phyloP scores from a whole-genome alignment of 192 early-diverging fungal genomes.

The Coemansia sp. region DNA sequence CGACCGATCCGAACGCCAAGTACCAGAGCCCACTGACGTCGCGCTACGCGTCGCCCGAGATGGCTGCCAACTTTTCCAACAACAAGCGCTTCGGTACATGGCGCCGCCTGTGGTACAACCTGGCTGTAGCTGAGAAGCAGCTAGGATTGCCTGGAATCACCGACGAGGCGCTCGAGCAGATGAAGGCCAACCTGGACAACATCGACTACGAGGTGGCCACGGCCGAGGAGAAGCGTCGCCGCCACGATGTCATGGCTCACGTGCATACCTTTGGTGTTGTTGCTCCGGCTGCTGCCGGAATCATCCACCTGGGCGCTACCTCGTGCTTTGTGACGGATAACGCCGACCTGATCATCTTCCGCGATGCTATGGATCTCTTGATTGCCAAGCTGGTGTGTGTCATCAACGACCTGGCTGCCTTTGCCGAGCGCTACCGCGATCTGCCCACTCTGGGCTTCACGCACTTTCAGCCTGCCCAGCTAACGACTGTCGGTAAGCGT shows the following conservation, averaged over 20 bases:
- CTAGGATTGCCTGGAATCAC: slow-evolving; percentile 88
- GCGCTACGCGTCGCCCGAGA: slow-evolving; percentile 94
- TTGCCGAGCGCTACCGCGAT: slow-evolving; percentile 75
- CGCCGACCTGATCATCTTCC: slow-evolving; percentile 96
- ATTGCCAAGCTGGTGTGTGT: slow-evolving; percentile 83
- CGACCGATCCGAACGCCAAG: slow-evolving; percentile 60
- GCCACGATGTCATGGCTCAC: slow-evolving; percentile 99
- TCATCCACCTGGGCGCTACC: slow-evolving; percentile 97
- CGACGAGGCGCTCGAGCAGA: slow-evolving; percentile 79
- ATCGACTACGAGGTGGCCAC: slow-evolving; percentile 90
- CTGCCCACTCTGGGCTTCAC: slow-evolving; percentile 97
- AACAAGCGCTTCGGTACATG: slow-evolving; percentile 95
- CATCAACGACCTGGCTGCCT: slow-evolving; percentile 72
- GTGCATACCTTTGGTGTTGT: slow-evolving; percentile 92
- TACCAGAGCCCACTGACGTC: slow-evolving; percentile 96
- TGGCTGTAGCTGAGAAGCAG: slow-evolving; percentile 89
- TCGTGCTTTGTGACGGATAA: slow-evolving; percentile 99
- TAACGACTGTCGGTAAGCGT: slow-evolving; percentile 97
- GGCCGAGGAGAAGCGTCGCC: slow-evolving; percentile 85
- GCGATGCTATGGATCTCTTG: slow-evolving; percentile 90
- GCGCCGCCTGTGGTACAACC: slow-evolving; percentile 92
- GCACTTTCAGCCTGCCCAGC: slow-evolving; percentile 98
- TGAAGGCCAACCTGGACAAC: slow-evolving; percentile 79
- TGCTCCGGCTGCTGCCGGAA: slow-evolving; percentile 81
- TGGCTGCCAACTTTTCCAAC: slow-evolving; percentile 94